phyloP scores from a whole-genome alignment of 805 yeast species.

The Candida sakaeoensis region DNA sequence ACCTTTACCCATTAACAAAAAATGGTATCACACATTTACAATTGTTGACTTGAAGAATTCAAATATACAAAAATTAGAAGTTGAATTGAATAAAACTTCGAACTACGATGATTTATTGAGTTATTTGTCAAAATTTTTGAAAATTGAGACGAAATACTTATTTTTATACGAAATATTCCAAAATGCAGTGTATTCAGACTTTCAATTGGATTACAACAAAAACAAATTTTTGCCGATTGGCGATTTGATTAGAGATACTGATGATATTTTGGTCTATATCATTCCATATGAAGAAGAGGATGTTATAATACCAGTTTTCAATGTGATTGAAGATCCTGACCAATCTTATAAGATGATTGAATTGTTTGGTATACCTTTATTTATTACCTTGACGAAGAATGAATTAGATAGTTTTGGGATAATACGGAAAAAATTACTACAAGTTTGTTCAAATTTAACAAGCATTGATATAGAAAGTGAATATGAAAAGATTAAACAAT shows the following conservation, averaged over 20 bases:
- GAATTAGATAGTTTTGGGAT: conserved; percentile 55
- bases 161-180: conserved; percentile 50
- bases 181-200: conserved; percentile 64
- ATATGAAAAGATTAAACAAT: conserved; percentile 17
- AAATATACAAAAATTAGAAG: conserved; percentile 48
- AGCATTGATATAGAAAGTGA: conserved; percentile 20
- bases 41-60: conserved; percentile 49
- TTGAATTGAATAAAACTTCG: conserved; percentile 66
- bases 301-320: conserved; percentile 57
- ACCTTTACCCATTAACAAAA: conserved; percentile 75
- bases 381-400: conserved; percentile 51
- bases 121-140: conserved; percentile 51
- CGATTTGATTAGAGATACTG: conserved; percentile 61
- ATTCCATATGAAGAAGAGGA: conserved; percentile 45
- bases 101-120: conserved; percentile 59
- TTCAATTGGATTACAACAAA: conserved; percentile 53
- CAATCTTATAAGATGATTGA: conserved; percentile 34
- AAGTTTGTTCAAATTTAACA: conserved; percentile 23
- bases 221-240: conserved; percentile 60
- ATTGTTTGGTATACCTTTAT: conserved; percentile 74
- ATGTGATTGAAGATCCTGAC: conserved; percentile 35
- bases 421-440: conserved; percentile 56
- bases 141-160: conserved; percentile 23
- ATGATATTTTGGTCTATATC: conserved; percentile 61
- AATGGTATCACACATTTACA: conserved; percentile 65